phyloP scores from a whole-genome alignment of 768 basidiomycete genomes.

The Amanita pseudoporphyria region DNA sequence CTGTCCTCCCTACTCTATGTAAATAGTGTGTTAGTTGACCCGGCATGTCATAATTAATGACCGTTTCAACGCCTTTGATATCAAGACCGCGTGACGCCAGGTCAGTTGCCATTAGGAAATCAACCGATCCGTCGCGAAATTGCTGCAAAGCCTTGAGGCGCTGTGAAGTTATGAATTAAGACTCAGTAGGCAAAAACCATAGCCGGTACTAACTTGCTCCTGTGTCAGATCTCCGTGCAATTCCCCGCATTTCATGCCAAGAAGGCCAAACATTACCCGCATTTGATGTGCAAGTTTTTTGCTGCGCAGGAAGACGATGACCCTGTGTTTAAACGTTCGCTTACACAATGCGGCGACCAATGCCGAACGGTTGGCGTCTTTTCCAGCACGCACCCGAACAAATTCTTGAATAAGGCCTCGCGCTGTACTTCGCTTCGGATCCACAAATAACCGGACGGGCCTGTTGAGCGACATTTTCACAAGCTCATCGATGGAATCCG shows the following conservation, averaged over 20 bases:
- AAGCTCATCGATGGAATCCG: constrained; percentile 89
- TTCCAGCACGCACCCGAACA: constrained; percentile 78
- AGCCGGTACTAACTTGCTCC: constrained; percentile 60
- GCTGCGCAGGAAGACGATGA: constrained; percentile 91
- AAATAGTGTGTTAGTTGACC: constrained; percentile 86
- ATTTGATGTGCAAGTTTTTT: constrained; percentile 98
- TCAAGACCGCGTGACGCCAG: constrained; percentile 92
- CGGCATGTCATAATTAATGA: constrained; percentile 99
- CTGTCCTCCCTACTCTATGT: constrained; percentile 95
- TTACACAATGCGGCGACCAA: constrained; percentile 79
- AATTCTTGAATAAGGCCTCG: constrained; percentile 89
- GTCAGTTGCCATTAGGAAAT: constrained; percentile 94
- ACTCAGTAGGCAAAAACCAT: not conserved
- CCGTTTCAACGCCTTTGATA: constrained; percentile 95
- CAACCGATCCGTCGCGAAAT: constrained; percentile 83
- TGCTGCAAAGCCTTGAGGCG: constrained; percentile 77
- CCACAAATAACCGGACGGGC: constrained; percentile 92
- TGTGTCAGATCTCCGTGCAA: constrained; percentile 94
- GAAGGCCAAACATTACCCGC: constrained; percentile 82
- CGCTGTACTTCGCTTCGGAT: constrained; percentile 84
- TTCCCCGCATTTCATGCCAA: constrained; percentile 87
- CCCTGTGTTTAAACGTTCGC: constrained; percentile 73
- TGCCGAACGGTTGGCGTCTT: constrained; percentile 67
- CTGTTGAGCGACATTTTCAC: constrained; percentile 88
- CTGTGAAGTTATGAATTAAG: constrained; percentile 26